Base-by-base conservation (phyloP, 768 basidiomycete species). In the Lentinula detonsa region DNA sequence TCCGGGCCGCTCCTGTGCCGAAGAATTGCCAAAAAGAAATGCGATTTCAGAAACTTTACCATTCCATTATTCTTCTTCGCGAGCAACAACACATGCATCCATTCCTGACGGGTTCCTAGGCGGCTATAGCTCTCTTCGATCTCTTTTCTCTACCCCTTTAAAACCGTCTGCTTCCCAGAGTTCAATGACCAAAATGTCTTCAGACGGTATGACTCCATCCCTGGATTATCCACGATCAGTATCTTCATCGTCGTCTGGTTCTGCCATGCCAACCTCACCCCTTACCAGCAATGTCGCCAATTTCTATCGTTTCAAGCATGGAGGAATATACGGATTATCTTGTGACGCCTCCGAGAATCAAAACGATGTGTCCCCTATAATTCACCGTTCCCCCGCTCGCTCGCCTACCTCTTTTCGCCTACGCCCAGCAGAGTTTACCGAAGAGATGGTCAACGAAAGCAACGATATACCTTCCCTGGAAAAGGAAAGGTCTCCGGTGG, bases 291-390 rank as follows among this genome's bases (percentile, higher is more conserved):
- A 45, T 45, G 42, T 57, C 42, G 8, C 43, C 33, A 59, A 46
- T 37, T 10, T 59, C 15, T 59, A 59, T 37, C 18, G 33, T 33
- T 34, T 50, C 11, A 34, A 46, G 57, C 37, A 21, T 35, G 33
- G 37, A 37, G 57, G 45, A 43, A 46, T 34, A 21, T 37, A 21
- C 37, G 23, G 31, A 4, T 18, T n/a, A 33, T 10, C 15, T 15
- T 34, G n/a, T 18, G 43, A 48, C 31, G 33, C 9, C 31, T 13
- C 34, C 7, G 23, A 34, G 21, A 42, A 40, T 48, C 43, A 33
- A 28, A 28, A 43, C 46, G 43, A 59, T 48, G n/a, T 49, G 28
- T 59, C 57, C 34, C 57, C 57, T 39, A 45, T 59, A 15, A 59
- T 59, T 48, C 57, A 50, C 49, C 45, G 31, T 16, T 48, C 45